Evolutionary conservation across 305 asterid species (phyloP).

Genomic region (Fraxinus ornus): DNA sequence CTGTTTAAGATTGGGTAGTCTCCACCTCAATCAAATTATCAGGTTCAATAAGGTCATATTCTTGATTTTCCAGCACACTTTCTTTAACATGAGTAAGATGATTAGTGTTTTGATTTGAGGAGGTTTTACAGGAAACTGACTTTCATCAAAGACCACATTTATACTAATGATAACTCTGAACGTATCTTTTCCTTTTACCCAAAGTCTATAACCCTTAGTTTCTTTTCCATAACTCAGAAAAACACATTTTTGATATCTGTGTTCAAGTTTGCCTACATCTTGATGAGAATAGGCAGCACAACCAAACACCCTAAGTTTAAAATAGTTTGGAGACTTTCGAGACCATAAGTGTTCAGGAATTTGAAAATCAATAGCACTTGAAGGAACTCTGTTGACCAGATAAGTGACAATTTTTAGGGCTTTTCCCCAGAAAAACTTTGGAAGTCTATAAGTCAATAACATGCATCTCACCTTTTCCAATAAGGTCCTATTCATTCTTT

Average conservation of each 20-base stretch:
- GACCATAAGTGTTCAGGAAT: not conserved
- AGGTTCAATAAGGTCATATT: too few species aligned
- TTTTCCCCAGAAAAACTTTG: too few species aligned
- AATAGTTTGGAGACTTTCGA: not conserved
- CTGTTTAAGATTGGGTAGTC: too few species aligned
- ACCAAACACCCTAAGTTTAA: not conserved
- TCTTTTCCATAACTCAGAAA: too few species aligned
- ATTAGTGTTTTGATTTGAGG: too few species aligned
- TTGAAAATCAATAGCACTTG: not conserved
- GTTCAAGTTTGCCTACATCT: not conserved
- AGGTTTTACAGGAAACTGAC: not conserved
- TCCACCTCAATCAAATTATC: too few species aligned
- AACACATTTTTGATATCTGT: too few species aligned
- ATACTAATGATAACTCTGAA: not conserved
- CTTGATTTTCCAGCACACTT: too few species aligned
- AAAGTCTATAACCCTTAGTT: not conserved
- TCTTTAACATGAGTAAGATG: too few species aligned
- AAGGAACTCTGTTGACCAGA: not conserved
- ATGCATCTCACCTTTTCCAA: too few species aligned
- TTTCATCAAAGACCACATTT: not conserved
- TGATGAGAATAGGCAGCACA: not conserved
- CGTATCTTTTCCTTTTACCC: not conserved
- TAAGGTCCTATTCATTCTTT: too few species aligned
- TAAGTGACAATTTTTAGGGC: not conserved
- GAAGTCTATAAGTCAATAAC: too few species aligned